Conservation (phyloP, 768 basidiomycete genomes). For the Exidia glandulosa region DNA sequence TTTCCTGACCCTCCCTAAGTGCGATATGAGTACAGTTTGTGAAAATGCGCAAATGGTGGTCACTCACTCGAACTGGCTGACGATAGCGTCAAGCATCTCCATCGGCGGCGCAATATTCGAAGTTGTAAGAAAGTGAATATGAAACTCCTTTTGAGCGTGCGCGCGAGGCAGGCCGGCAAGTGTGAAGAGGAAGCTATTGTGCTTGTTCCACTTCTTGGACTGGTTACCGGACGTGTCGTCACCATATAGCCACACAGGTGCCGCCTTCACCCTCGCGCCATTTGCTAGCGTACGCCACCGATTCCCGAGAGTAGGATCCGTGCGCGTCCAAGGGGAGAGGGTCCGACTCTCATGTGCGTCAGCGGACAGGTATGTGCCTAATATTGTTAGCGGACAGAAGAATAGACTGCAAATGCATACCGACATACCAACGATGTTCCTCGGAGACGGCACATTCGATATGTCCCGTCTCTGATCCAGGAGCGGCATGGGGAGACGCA, state of each 20-base stretch:
- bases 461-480: neutral
- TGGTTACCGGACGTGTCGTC: slow-evolving; percentile 20
- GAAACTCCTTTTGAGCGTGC: slow-evolving; percentile 3
- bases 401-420: neutral
- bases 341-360: too few species aligned
- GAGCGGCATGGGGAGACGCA: neutral
- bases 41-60: neutral
- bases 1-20: slow-evolving; percentile 14
- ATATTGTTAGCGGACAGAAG: too few species aligned
- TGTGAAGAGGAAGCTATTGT: slow-evolving; percentile 17
- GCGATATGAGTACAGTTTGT: slow-evolving; percentile 1
- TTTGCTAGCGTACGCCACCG: slow-evolving; percentile 3
- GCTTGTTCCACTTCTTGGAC: slow-evolving; percentile 20
- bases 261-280: slow-evolving; percentile 6
- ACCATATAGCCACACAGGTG: slow-evolving; percentile 14
- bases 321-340: neutral
- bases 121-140: slow-evolving; percentile 15
- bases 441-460: neutral
- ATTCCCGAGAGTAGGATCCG: slow-evolving; percentile 6
- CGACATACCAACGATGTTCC: neutral
- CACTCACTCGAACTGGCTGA: slow-evolving; percentile 11
- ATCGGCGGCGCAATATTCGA: slow-evolving; percentile 15
- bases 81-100: slow-evolving; percentile 15
- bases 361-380: too few species aligned
- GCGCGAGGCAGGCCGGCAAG: slow-evolving; percentile 11